Evolutionary conservation across 2,329 filamentous ascomycete species (phyloP), one percentile per base, ranked within the genome.

Genomic region (Epicoccum nigrum): DNA sequence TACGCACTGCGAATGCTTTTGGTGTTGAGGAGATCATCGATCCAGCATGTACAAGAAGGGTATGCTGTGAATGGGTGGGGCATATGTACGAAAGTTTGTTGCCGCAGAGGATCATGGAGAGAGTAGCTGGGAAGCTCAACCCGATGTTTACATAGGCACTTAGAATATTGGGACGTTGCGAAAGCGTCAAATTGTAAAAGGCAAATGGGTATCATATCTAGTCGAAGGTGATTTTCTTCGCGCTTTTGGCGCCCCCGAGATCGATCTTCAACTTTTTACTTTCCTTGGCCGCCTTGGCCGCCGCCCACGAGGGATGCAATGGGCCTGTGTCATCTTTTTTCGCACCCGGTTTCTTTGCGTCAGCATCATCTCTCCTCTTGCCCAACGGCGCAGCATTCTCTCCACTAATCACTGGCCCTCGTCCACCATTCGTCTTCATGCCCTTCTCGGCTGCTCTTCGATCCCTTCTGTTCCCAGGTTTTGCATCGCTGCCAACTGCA

Each of bases 21-120:
- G 82, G 82, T 0, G 76, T 86, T 0, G 83, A 86, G 68, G 84
- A 87, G 66, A 86, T 87, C 37, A 81, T 87, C 32, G 84, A 87
- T 69, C 84, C 84, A 4, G 82, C 81, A 25, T 75, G 79, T 51
- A 87, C 84, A 3, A 75, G 84, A 42, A 66, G 68, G n/a, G 69
- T 85, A 7, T 79, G 81, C 30, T 81, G 77, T 54, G 76, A 79
- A 28, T 86, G 85, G 84, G 70, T 77, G 4, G 71, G 65, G 45
- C 80, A 85, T 68, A 76, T 84, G 20, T 87, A 84, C 66, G 76
- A 79, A 32, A 71, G 67, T n/a, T 69, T 83, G 48, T 68, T 84
- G 67, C 75, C 76, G 32, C 73, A 80, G 55, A 73, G 82, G 52
- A 59, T 84, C 33, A 66, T 75, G 64, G 69, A 78, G 49, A 69